These are phyloP conservation scores for Globisporangium nunn DNA, from an alignment of 352 stramenopile genomes.

Conservation along the genomic window DNA sequence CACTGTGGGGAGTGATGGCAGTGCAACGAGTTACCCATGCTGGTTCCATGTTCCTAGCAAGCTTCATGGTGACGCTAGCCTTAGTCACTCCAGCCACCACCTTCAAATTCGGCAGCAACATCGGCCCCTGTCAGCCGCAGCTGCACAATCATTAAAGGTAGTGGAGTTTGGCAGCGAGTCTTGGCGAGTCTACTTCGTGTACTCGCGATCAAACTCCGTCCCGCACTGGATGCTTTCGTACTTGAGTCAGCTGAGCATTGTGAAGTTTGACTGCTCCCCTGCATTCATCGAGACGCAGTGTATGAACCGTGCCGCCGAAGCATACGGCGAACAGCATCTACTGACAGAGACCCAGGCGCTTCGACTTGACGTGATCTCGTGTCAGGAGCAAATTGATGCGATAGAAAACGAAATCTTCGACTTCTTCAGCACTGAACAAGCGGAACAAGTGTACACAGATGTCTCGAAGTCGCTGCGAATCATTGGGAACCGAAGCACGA, in stretches of 20 bases:
- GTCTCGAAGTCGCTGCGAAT: slow-evolving; percentile 46
- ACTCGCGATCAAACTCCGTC: slow-evolving; percentile 19
- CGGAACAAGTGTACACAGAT: slow-evolving; percentile 33
- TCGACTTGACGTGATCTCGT: slow-evolving; percentile 34
- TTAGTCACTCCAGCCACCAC: not conserved
- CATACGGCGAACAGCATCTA: slow-evolving; percentile 20
- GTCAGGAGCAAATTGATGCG: slow-evolving; percentile 42
- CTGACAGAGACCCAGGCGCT: slow-evolving; percentile 47
- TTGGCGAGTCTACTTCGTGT: slow-evolving; percentile 44
- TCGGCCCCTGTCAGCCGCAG: not conserved
- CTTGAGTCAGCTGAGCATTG: slow-evolving; percentile 30
- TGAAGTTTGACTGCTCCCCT: slow-evolving; percentile 37
- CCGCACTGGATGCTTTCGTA: slow-evolving; percentile 35
- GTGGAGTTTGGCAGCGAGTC: slow-evolving; percentile 39
- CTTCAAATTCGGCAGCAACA: not conserved
- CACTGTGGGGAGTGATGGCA: not conserved
- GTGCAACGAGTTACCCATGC: slow-evolving; percentile 1
- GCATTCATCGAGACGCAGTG: slow-evolving; percentile 25
- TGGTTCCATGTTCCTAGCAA: slow-evolving; percentile 9
- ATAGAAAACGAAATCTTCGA: slow-evolving; percentile 60
- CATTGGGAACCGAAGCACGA: slow-evolving; percentile 45
- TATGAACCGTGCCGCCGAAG: slow-evolving; percentile 27
- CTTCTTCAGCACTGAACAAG: slow-evolving; percentile 39
- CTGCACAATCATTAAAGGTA: not conserved
- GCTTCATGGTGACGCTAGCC: not conserved